Evolutionary conservation across 495 filamentous ascomycete species (phyloP).

Genomic region (Penicillium fimorum): DNA sequence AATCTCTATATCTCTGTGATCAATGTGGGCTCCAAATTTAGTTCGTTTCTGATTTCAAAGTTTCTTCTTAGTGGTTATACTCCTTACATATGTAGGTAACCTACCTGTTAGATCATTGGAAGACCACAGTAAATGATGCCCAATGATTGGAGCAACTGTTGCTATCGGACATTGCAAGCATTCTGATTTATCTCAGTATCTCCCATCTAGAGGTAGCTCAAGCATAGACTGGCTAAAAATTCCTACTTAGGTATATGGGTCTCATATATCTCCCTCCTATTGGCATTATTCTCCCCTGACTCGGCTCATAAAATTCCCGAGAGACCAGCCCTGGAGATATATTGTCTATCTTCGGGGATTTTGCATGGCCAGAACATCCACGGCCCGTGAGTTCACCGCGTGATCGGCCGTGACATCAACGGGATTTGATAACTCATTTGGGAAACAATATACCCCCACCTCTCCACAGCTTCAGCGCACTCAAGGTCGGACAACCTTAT

Average conservation of each 20-base stretch:
- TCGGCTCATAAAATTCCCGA: background rate
- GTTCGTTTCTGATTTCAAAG: background rate
- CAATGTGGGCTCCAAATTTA: background rate
- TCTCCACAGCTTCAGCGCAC: background rate
- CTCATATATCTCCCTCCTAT: background rate
- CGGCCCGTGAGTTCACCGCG: background rate
- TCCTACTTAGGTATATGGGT: background rate
- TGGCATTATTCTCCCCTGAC: background rate
- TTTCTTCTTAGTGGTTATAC: background rate
- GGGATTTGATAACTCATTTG: slow-evolving; percentile 41
- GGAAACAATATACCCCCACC: slow-evolving; percentile 37
- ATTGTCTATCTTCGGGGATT: background rate
- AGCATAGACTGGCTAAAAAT: background rate
- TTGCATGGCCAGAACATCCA: background rate
- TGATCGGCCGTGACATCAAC: slow-evolving; percentile 5
- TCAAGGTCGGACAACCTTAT: slow-evolving; percentile 14
- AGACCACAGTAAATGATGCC: background rate
- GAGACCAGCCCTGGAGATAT: background rate
- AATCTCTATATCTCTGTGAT: background rate
- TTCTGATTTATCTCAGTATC: background rate
- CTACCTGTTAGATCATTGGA: background rate
- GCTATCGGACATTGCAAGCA: background rate
- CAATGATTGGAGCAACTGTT: background rate
- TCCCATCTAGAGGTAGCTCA: background rate
- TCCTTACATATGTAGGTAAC: background rate